Evolutionary conservation across 1,284 basidiomycete genomes (phyloP), one percentile per base, ranked within the genome.

Genomic region (Paramarasmius palmivorus): DNA sequence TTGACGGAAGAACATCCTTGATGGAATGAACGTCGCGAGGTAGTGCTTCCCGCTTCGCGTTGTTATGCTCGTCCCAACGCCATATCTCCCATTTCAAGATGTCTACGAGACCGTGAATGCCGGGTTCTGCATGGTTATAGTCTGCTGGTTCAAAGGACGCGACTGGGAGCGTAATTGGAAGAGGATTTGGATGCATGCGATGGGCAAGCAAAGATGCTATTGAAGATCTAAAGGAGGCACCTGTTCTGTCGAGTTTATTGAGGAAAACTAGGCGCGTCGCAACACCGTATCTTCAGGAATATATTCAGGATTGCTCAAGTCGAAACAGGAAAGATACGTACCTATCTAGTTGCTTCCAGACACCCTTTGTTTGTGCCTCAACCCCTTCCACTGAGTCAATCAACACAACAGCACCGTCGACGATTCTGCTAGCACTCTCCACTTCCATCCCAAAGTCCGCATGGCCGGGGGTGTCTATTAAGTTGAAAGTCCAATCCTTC

Each of bases 371-470:
- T 66, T 95, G 93, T 4, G 90, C 83, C 68, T 95, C 93, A 1
- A 95, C 93, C 4, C 93, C 93, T 70, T 95, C 93, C 0, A 95
- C 93, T 0, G 91, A 90, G 67, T 95, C 93, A 35, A 95, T 83
- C 17, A 95, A 72, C 15, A 95, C 88, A 14, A 95, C 85, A 4
- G 92, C 91, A 54, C 93, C 93, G 62, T 95, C 93, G 1, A 94
- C 85, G 8, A 95, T 89, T 15, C 93, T 83, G 63, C 93, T 92
- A 12, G 93, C 92, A 61, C 92, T 90, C 68, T 95, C 93, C 9
- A 95, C 93, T 63, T 95, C 93, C 88, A 95, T 94, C 2, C 92
- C 93, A 71, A 95, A 95, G 68, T 95, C 93, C 6, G 92, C 92
- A 68, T 95, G 93, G 15, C 93, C 93, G 6, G 93, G 93, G 4